Evolutionary conservation across 73 alveolate species (phyloP).

Genomic region (Breviolum minutum): DNA sequence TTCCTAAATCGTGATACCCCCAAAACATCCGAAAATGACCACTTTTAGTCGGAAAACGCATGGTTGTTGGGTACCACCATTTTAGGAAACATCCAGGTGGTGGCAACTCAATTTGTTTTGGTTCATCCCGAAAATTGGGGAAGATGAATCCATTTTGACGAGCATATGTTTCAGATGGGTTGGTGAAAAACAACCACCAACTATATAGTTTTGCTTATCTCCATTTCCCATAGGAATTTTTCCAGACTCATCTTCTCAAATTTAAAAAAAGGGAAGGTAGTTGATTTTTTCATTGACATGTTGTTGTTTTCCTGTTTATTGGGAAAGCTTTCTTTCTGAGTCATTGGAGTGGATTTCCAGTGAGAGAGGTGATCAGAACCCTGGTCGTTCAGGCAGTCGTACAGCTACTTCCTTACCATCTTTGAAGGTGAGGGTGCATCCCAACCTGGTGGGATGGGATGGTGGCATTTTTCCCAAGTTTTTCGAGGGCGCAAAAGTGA

Average conservation of each 20-base stretch:
- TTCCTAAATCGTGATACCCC: neutral
- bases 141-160: too few relatives aligned
- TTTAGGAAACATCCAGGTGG: too few relatives aligned
- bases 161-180: too few relatives aligned
- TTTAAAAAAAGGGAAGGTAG: neutral
- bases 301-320: neutral
- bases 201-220: too few relatives aligned
- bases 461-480: neutral
- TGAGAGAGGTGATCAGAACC: too few relatives aligned
- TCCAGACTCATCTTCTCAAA: neutral
- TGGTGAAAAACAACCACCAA: too few relatives aligned
- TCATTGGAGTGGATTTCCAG: too few relatives aligned
- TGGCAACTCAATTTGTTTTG: too few relatives aligned
- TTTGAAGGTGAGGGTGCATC: neutral
- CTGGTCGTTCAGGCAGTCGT: slow-evolving; percentile 4
- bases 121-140: too few relatives aligned
- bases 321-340: neutral
- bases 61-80: too few relatives aligned
- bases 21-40: neutral
- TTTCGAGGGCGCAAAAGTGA: neutral
- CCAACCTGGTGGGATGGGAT: neutral
- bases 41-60: neutral
- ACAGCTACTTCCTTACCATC: slow-evolving; percentile 78
- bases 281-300: neutral
- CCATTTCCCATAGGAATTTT: too few relatives aligned